These are phyloP conservation scores for Aspergillus ostianus DNA, from an alignment of 495 filamentous ascomycete species.

Conservation along the genomic window DNA sequence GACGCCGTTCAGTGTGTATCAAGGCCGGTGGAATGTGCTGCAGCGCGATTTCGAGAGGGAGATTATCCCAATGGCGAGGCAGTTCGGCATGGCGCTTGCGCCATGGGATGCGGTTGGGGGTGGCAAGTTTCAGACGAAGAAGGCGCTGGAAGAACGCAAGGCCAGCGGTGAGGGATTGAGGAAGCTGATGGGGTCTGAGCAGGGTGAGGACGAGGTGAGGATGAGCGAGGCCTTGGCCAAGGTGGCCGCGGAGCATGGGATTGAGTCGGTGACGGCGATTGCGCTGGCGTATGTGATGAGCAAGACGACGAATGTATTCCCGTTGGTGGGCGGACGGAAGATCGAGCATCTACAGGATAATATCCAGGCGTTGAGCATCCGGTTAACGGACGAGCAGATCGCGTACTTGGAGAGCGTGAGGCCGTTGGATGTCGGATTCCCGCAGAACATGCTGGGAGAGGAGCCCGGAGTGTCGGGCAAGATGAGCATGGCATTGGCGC, in stretches of 20 bases:
- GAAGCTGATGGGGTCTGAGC: slow-evolving; percentile 9
- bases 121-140: slow-evolving; percentile 50
- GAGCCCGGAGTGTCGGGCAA: slow-evolving; percentile 27
- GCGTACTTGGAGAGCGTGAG: slow-evolving; percentile 51
- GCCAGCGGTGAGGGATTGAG: slow-evolving; percentile 26
- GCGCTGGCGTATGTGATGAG: slow-evolving; percentile 73
- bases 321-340: slow-evolving; percentile 67
- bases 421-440: slow-evolving; percentile 39
- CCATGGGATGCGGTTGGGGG: slow-evolving; percentile 54
- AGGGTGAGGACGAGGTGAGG: slow-evolving; percentile 39
- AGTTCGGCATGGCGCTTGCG: slow-evolving; percentile 56
- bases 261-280: slow-evolving; percentile 50
- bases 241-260: slow-evolving; percentile 49
- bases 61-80: slow-evolving; percentile 55
- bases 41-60: slow-evolving; percentile 55
- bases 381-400: slow-evolving; percentile 55
- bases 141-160: slow-evolving; percentile 32
- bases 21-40: slow-evolving; percentile 60
- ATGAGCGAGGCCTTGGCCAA: slow-evolving; percentile 49
- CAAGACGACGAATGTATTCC: slow-evolving; percentile 75
- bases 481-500: slow-evolving; percentile 33
- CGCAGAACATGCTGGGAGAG: slow-evolving; percentile 29
- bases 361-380: slow-evolving; percentile 56
- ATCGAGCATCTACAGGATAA: slow-evolving; percentile 64
- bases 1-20: slow-evolving; percentile 63